These are phyloP conservation scores for Talaromyces sp. DNA, from an alignment of 2,329 filamentous ascomycete genomes.

Conservation along the genomic window DNA sequence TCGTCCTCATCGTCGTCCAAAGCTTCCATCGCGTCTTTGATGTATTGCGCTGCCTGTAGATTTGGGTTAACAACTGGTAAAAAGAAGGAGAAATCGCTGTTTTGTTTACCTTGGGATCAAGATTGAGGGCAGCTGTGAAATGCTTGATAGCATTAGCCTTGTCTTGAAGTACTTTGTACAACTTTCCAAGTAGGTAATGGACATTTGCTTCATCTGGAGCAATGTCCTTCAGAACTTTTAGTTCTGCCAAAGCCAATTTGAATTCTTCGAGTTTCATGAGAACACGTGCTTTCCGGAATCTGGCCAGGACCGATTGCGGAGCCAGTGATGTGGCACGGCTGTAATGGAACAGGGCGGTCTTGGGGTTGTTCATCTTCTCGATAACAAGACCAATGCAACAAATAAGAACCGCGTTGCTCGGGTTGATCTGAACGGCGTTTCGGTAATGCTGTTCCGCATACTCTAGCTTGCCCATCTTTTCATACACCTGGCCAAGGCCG, in stretches of 20 bases:
- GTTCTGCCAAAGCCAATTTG: conserved; percentile 70
- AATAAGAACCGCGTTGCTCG: conserved; percentile 85
- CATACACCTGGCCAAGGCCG: conserved; percentile 73
- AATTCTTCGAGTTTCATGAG: conserved; percentile 69
- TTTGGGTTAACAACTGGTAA: conserved; percentile 9
- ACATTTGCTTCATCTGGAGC: conserved; percentile 94
- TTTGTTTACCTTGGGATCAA: conserved; percentile 82
- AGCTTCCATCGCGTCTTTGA: conserved; percentile 94
- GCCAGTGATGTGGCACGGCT: conserved; percentile 75
- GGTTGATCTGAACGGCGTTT: conserved; percentile 82
- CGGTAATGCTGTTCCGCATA: conserved; percentile 90
- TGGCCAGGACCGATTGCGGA: conserved; percentile 72
- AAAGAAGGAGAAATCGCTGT: conserved; percentile 10
- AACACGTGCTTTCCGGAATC: conserved; percentile 88
- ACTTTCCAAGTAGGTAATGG: conserved; percentile 78
- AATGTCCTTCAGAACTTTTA: conserved; percentile 83
- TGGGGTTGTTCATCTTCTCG: conserved; percentile 80
- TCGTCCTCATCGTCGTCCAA: conserved; percentile 65
- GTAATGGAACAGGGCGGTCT: conserved; percentile 75
- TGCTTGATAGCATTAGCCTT: conserved; percentile 78
- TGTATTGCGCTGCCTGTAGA: conserved; percentile 75
- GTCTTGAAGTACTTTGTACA: conserved; percentile 56
- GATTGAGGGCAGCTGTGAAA: conserved; percentile 88
- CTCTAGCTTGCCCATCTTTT: conserved; percentile 84
- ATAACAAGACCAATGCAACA: conserved; percentile 88